These are phyloP conservation scores for Aspergillus wentii DNA, from an alignment of 495 filamentous ascomycete genomes.

Conservation along the genomic window DNA sequence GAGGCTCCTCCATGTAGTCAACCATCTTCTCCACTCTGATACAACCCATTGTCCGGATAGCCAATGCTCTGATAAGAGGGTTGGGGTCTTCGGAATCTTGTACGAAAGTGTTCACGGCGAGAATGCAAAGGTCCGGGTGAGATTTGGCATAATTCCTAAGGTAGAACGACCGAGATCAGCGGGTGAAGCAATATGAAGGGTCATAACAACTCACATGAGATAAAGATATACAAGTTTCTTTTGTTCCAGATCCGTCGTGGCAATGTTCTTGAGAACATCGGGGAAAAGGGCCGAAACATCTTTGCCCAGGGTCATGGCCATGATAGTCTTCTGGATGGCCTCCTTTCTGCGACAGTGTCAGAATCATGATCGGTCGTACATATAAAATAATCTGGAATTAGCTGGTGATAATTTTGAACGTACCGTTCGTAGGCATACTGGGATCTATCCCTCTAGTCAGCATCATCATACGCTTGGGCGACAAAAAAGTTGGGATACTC, in stretches of 20 bases:
- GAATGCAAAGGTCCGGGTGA: conserved; percentile 96
- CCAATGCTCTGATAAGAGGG: conserved; percentile 87
- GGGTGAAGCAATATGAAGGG: neutral
- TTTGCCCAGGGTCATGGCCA: conserved; percentile 98
- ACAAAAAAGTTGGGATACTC: conserved; percentile 12
- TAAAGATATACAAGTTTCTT: conserved; percentile 99
- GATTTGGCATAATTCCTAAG: conserved; percentile 98
- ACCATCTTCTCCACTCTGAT: conserved; percentile 99
- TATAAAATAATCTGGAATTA: neutral
- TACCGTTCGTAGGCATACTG: conserved; percentile 97
- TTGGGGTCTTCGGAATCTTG: conserved; percentile 99
- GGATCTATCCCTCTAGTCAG: conserved; percentile 49
- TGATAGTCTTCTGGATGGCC: conserved; percentile 98
- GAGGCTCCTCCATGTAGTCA: conserved; percentile 98
- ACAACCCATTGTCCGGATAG: conserved; percentile 98
- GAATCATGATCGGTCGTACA: conserved; percentile 9
- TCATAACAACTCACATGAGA: conserved; percentile 65
- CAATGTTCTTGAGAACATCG: conserved; percentile 98
- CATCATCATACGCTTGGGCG: conserved; percentile 6
- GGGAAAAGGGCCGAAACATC: conserved; percentile 97
- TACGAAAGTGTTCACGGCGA: conserved; percentile 98
- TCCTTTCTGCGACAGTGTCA: conserved; percentile 65
- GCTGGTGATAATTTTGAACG: too few relatives aligned
- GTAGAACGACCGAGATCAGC: neutral
- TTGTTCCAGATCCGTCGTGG: conserved; percentile 90